Base-by-base conservation (phyloP, 2,329 filamentous ascomycete species). In the Diaporthe caulivora region DNA sequence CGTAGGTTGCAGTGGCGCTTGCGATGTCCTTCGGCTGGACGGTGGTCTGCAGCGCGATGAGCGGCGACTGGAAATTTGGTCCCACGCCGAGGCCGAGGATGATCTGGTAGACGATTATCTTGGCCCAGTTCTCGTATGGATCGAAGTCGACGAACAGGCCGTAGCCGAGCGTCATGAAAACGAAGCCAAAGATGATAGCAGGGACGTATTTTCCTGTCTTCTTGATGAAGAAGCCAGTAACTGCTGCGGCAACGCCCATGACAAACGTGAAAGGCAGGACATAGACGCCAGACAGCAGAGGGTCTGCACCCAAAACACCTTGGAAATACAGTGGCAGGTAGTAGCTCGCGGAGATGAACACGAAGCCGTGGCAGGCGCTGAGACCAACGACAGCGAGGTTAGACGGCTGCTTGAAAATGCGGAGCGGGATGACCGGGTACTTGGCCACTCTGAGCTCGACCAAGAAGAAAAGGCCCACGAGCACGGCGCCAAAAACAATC, bases 241-340 rank as follows among this genome's bases (percentile, higher is more conserved):
- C 68, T 0, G 85, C 85, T 15, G 87, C 86, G 4, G 82, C 78
- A 5, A 86, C 65, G 3, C 86, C 85, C 21, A 87, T 82, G n/a
- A 84, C 81, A 18, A 88, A 78, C 29, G 89, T 90, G 53, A 92
- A 88, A 0, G 93, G 92, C 0, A 94, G 84, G 2, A 93, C 85
- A 17, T 92, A 87, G 0, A 92, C 79, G 5, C 88, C 88, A 0
- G 90, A 93, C n/a, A 85, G 84, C 44, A 93, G 83, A 0, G 92
- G 90, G 0, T 87, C 86, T 1, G 89, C 89, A 67, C 87, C 87
- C 2, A 92, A 87, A 0, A 92, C 92, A 3, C 91, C 88, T 79
- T 95, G 93, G 70, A 94, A 92, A 81, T 92, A 95, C 0, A 95
- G 85, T 0, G 93, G 93, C 34, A 95, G 84, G 78, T 93, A 95